phyloP scores from a whole-genome alignment of 805 yeast genomes.

The Nakazawaea peltata region DNA sequence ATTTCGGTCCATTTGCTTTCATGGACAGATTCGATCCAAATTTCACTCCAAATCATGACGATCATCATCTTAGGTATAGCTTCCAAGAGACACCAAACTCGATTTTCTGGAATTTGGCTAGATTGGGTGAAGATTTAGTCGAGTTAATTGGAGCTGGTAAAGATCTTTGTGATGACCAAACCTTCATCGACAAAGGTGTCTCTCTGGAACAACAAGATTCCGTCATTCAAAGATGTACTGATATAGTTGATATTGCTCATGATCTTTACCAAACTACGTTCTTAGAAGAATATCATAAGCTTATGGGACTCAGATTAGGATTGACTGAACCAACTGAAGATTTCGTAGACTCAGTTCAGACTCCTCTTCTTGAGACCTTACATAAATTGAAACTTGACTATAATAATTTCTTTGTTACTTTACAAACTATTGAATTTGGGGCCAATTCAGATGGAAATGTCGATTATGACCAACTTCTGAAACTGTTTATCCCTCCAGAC shows the following conservation, averaged over 20 bases:
- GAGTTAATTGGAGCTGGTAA: constrained; percentile 73
- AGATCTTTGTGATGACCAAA: constrained; percentile 34
- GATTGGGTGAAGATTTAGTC: constrained; percentile 78
- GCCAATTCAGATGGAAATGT: constrained; percentile 18
- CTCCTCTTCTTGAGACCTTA: constrained; percentile 55
- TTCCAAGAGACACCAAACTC: constrained; percentile 80
- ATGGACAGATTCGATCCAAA: constrained; percentile 78
- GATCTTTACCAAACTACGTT: constrained; percentile 59
- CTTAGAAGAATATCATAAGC: constrained; percentile 45
- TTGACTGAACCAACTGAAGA: constrained; percentile 33
- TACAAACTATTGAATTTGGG: constrained; percentile 41
- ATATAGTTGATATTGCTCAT: constrained; percentile 55
- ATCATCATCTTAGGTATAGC: constrained; percentile 59
- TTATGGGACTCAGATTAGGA: constrained; percentile 66
- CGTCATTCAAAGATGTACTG: constrained; percentile 53
- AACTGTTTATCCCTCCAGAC: constrained; percentile 19
- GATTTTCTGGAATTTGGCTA: constrained; percentile 88
- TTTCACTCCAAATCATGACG: constrained; percentile 89
- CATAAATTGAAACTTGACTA: constrained; percentile 63
- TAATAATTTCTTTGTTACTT: constrained; percentile 63
- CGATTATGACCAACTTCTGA: constrained; percentile 21
- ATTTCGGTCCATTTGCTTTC: constrained; percentile 92
- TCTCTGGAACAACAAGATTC: constrained; percentile 41
- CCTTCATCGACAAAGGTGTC: constrained; percentile 32
- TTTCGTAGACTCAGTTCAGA: constrained; percentile 37